phyloP scores from a whole-genome alignment of 1,139 yeast species.

The Geotrichum citri-aurantii region DNA sequence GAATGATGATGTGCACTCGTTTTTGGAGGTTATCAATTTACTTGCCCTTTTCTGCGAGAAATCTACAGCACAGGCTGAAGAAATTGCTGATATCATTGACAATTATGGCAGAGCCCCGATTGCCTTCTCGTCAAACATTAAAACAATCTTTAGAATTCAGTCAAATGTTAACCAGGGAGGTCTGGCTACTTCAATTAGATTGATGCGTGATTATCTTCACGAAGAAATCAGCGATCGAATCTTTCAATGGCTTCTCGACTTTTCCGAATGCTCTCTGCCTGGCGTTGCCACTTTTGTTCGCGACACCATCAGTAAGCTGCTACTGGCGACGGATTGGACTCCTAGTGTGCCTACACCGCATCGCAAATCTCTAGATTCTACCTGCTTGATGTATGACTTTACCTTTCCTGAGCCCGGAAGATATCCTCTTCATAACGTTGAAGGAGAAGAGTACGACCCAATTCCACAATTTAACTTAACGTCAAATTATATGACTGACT shows the following conservation, averaged over 20 bases:
- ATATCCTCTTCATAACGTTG: conserved; percentile 1
- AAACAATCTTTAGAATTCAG: background rate
- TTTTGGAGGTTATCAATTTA: conserved; percentile 63
- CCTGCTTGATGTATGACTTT: conserved; percentile 27
- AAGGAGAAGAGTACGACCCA: conserved; percentile 41
- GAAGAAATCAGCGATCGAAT: conserved; percentile 79
- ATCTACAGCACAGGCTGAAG: conserved; percentile 57
- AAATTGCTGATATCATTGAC: conserved; percentile 65
- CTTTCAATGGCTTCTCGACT: conserved; percentile 54
- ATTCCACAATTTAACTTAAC: too few relatives aligned
- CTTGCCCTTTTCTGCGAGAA: conserved; percentile 60
- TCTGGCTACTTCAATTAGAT: conserved; percentile 45
- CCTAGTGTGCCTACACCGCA: background rate
- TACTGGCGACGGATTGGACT: background rate
- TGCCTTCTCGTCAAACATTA: background rate
- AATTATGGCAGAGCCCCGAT: conserved; percentile 54
- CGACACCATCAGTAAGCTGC: background rate
- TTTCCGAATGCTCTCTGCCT: conserved; percentile 53
- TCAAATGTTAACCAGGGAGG: background rate
- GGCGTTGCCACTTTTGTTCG: conserved; percentile 22
- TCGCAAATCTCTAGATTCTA: conserved; percentile 18
- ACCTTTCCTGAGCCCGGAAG: conserved; percentile 22
- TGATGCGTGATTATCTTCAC: conserved; percentile 62
- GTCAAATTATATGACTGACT: too few relatives aligned
- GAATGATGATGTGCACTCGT: conserved; percentile 75